Evolutionary conservation across 1,139 yeast genomes (phyloP), one percentile per base, ranked within the genome.

Genomic region (Scheffersomyces insectosa): DNA sequence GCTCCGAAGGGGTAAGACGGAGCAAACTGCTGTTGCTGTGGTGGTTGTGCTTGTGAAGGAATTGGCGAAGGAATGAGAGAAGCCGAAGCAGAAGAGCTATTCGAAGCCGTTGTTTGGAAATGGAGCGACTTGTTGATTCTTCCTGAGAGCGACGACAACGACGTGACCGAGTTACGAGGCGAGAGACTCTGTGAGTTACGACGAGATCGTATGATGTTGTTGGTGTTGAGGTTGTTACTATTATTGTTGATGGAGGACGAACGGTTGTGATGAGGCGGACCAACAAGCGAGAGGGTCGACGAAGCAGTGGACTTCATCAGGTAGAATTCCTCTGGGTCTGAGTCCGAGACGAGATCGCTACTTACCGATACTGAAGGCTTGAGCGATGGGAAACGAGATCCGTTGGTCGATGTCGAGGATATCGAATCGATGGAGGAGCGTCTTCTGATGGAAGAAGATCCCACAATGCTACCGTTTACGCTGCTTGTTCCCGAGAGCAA

Each of bases 131-230:
- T 63, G 47, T 57, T 58, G 37, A 74, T 59, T 45, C 79, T 64
- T 5, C 79, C 79, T 47, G 69, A 77, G 34, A 79, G 58, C 45
- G 78, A 74, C 41, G 74, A 69, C 36, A 79, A 51, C 1, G 80
- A 65, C 36, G 68, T 60, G 8, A 77, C 60, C 1, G 82, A 77
- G 41, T 67, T 67, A 40, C 81, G 64, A 2, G 83, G 82, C 1
- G 81, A 73, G 16, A 63, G 50, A 4, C 66, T 54, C 45, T 60
- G 64, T 7, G 69, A 46, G 29, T 28, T 35, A n/a, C 35, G 38
- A 13, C 49, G 42, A 12, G 27, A 38, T 28, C 20, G 14, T 12
- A 28, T 39, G 33, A 27, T 43, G 37, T 12, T 42, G 32, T 12
- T 15, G 25, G 20, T 41, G 39, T 29, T 9, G 10, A 34, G 32